A percentile compares a stretch with the other conserved stretches of the same genome.
phyloP scores from a whole-genome alignment of 805 yeast species.

The Candida rishiriensis region DNA sequence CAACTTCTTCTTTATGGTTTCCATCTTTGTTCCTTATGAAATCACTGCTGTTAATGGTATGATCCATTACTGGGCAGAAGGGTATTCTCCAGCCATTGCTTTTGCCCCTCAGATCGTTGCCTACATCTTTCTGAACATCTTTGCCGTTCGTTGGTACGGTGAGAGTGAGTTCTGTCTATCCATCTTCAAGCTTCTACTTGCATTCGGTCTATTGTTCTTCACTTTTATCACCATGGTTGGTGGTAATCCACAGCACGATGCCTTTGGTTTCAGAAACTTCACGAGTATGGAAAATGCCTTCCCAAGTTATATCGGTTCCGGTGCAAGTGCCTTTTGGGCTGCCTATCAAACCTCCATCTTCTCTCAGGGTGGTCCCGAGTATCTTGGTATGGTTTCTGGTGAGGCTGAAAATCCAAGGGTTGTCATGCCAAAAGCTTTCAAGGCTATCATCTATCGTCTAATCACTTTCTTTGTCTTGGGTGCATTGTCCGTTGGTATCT shows the following conservation, averaged over 20 bases:
- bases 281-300: slow-evolving; percentile 25
- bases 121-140: slow-evolving; percentile 39
- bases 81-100: slow-evolving; percentile 45
- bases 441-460: slow-evolving; percentile 37
- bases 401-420: slow-evolving; percentile 39
- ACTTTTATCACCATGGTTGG: slow-evolving; percentile 54
- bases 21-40: slow-evolving; percentile 45
- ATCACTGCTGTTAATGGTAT: slow-evolving; percentile 47
- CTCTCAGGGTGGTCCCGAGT: slow-evolving; percentile 39
- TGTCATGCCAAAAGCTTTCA: slow-evolving; percentile 35
- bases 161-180: slow-evolving; percentile 46
- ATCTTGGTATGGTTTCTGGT: slow-evolving; percentile 38
- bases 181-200: slow-evolving; percentile 43
- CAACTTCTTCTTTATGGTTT: slow-evolving; percentile 39
- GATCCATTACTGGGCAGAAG: slow-evolving; percentile 49
- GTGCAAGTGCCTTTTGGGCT: slow-evolving; percentile 34
- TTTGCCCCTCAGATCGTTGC: slow-evolving; percentile 38
- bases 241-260: slow-evolving; percentile 49
- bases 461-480: slow-evolving; percentile 38
- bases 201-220: slow-evolving; percentile 44
- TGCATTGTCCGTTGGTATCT: slow-evolving; percentile 35
- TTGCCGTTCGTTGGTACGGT: slow-evolving; percentile 47
- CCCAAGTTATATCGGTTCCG: slow-evolving; percentile 47
- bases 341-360: slow-evolving; percentile 34
- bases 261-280: slow-evolving; percentile 38